These are phyloP conservation scores for Colletotrichum sp. DNA, from an alignment of 2,329 filamentous ascomycete species.

Conservation along the genomic window DNA sequence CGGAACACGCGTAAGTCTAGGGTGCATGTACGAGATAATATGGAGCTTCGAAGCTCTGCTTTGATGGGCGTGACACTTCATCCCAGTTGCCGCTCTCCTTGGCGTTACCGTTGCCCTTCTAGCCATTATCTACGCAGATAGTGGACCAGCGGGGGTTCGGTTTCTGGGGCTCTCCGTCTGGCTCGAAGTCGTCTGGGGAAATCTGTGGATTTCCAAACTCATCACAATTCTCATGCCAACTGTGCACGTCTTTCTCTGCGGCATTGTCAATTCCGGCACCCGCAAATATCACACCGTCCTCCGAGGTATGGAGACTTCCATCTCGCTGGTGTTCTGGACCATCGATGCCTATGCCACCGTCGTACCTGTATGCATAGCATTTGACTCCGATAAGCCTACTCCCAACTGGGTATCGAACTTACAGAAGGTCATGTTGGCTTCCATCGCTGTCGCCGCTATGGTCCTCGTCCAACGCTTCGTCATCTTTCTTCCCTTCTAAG, in stretches of 20 bases:
- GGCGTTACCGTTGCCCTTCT: neutral
- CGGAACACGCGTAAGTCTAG: neutral
- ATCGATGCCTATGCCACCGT: conserved; percentile 3
- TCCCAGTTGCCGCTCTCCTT: conserved; percentile 8
- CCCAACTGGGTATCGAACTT: neutral
- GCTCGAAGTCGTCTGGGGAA: conserved; percentile 1
- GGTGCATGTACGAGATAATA: neutral
- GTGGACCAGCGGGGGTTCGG: neutral
- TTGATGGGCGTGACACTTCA: conserved; percentile 2
- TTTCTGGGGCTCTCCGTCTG: conserved; percentile 5
- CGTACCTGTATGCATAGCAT: neutral
- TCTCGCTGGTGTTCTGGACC: conserved; percentile 6
- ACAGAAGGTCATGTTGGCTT: neutral
- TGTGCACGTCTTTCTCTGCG: conserved; percentile 1
- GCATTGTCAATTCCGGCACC: conserved; percentile 2
- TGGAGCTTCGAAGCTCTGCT: conserved; percentile 8
- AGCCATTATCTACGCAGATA: neutral
- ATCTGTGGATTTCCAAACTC: conserved; percentile 2
- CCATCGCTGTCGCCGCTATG: neutral
- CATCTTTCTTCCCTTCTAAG: neutral
- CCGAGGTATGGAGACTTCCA: neutral
- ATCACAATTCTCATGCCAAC: conserved; percentile 3
- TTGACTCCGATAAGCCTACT: neutral
- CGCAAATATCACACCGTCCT: conserved; percentile 7
- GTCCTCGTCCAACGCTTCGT: neutral